Evolutionary conservation across 1,139 yeast species (phyloP), one percentile per base, ranked within the genome.

Genomic region (Suhomyces choctaworum): DNA sequence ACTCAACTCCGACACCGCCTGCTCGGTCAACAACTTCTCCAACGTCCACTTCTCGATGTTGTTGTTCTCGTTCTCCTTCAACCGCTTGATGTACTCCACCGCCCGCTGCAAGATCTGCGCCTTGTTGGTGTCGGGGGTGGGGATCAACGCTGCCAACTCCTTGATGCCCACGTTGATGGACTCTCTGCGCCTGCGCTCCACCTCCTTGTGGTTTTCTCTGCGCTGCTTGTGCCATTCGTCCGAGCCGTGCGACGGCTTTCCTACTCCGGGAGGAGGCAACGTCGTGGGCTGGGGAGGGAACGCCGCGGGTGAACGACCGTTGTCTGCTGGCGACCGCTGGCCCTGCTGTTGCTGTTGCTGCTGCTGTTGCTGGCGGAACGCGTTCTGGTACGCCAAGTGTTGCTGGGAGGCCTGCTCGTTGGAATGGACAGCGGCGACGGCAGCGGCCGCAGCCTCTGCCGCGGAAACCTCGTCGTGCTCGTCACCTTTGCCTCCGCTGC

Each of bases 131-230:
- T 90, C 97, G 40, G 85, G 80, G 23, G 90, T 82, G 13, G 97
- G 97, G 37, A 92, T 80, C 40, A 86, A 67, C 31, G 78, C 78
- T 25, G 95, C 87, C 50, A 92, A 74, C 52, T 82, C 89, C 52
- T 82, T 82, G 56, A 92, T 90, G 9, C 97, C 97, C 34, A 76
- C 73, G 62, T 90, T 92, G 57, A 92, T 92, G 32, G 84, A 80
- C 57, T 92, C 97, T 53, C 99, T 80, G 57, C 99, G 82, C 52
- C 97, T 80, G 55, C 97, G 78, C 66, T 92, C 99, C 20, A 92
- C 98, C 64, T 94, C 98, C 63, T 92, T 92, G 67, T 92, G 99
- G 60, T 88, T 90, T 51, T 86, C 87, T 51, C 86, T 82, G 50
- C 97, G 78, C 56, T 79, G 77, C 48, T 77, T 77, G 56, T 84